Percentiles rank a stretch among this genome's conserved stretches.
Evolutionary conservation across 2,329 filamentous ascomycete species (phyloP).

Genomic region (Ophiostoma himal-ulmi): DNA sequence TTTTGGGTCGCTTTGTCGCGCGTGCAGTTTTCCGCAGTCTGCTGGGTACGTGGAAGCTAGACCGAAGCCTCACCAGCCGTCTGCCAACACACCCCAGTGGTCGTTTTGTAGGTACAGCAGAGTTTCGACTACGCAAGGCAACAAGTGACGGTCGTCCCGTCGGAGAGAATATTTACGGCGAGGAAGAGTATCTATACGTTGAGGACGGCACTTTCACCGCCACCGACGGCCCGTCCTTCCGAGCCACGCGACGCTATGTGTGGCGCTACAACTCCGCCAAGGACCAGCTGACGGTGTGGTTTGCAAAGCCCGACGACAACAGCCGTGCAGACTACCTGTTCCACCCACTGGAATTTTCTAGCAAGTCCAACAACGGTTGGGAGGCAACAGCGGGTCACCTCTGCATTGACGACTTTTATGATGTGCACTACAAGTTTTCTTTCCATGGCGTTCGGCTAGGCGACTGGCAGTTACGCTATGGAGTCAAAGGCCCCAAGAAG

Average conservation of each 20-base stretch:
- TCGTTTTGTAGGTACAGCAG: conserved; percentile 57
- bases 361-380: conserved; percentile 41
- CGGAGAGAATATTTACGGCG: conserved; percentile 28
- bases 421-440: conserved; percentile 62
- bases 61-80: conserved; percentile 49
- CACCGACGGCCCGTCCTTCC: conserved; percentile 45
- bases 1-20: conserved; percentile 49
- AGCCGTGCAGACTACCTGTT: conserved; percentile 66
- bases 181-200: conserved; percentile 61
- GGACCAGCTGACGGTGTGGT: conserved; percentile 66
- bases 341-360: conserved; percentile 60
- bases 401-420: conserved; percentile 66
- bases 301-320: conserved; percentile 58
- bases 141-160: conserved; percentile 46
- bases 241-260: conserved; percentile 60
- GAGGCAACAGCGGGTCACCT: conserved; percentile 61
- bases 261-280: conserved; percentile 60
- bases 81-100: conserved; percentile 57
- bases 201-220: conserved; percentile 60
- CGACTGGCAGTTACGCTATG: conserved; percentile 57
- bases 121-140: conserved; percentile 57
- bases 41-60: conserved; percentile 62
- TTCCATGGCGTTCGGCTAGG: conserved; percentile 53
- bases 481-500: conserved; percentile 66
- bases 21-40: conserved; percentile 64